Base-by-base conservation (phyloP, 75 land plant species). In the Pinus taeda region DNA sequence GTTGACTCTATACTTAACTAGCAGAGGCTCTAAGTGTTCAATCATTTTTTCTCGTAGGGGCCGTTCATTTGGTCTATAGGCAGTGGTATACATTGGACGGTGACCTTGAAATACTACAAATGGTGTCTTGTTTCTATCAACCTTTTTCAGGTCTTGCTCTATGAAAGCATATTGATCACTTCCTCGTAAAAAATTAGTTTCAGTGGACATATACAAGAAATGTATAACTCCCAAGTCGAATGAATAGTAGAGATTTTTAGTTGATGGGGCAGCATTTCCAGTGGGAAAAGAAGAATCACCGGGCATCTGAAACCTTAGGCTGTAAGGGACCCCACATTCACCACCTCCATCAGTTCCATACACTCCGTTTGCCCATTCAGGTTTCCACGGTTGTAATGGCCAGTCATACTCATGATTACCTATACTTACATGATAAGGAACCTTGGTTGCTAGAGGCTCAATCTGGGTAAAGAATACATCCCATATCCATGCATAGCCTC, bases 401-500 rank as follows among this genome's bases (percentile, higher is more conserved):
- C 85, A 84, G 79, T 84, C 60, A 62, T 84, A 84, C 60, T 81
- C 83, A 74, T 74, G 67, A 72, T 62, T 74, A 7, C 83, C 83
- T 26, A 82, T 72, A 89, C 96, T 91, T 4, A 95, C 98, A 85
- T 88, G 95, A 61, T 89, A 95, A 11, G 96, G 87, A 11, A 88
- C 84, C 22, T 67, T 77, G 15, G 96, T 90, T 15, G 98, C 90
- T 57, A 95, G 78, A 20, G 98, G 96, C 75, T 95, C 93, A 59
- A 95, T 87, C 72, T 81, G 91, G 57, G 74, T 74, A 80, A 95
- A 95, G 74, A 91, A 95, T 11, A 81, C 79, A 71, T 95, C 98
- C 98, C 98, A 95, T 21, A 95, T 33, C 98, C 98, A 95, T 4
- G 93, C 63, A 76, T 89, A 93, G 20, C 98, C 98, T 78, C 98